A percentile compares a stretch with the other conserved stretches of the same genome.
Conservation (phyloP, 106 monocot species). For the Narthecium ossifragum region DNA sequence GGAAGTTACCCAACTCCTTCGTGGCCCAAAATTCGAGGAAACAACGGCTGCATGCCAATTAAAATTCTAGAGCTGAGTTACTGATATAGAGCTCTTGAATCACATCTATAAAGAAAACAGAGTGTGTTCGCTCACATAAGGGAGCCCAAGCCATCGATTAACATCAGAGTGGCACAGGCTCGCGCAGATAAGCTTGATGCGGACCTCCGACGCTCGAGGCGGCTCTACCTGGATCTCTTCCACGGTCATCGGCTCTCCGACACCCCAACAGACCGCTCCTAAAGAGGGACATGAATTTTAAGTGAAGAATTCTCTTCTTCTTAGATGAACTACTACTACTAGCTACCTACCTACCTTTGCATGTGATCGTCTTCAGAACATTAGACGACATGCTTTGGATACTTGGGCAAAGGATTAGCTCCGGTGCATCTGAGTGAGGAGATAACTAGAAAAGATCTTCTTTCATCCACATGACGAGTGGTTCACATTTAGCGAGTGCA, state of each 20-base stretch:
- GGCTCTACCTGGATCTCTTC: slow-evolving; percentile 10
- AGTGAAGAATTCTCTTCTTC: no score
- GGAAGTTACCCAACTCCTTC: slow-evolving; percentile 11
- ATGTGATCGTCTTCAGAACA: slow-evolving; percentile 2
- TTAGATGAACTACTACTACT: no score
- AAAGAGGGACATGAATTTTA: no score
- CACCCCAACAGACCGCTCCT: slow-evolving; percentile 12
- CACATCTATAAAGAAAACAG: neutral
- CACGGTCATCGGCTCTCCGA: neutral
- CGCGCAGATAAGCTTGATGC: neutral
- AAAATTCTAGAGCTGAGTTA: no score
- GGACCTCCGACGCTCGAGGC: slow-evolving; percentile 1
- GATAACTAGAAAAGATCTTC: no score
- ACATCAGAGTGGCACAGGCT: slow-evolving; percentile 11
- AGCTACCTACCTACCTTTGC: slow-evolving; percentile 5
- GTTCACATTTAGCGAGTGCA: no score
- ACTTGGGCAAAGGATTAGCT: no score
- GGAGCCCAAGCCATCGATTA: neutral
- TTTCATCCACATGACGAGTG: no score
- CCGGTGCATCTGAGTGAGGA: no score
- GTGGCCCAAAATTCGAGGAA: slow-evolving; percentile 10
- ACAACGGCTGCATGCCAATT: neutral
- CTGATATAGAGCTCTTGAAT: no score
- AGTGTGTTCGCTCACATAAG: neutral
- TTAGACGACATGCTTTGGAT: no score